Evolutionary conservation across 2,329 filamentous ascomycete species (phyloP).

Genomic region (Penicillium aurantiogriseum): DNA sequence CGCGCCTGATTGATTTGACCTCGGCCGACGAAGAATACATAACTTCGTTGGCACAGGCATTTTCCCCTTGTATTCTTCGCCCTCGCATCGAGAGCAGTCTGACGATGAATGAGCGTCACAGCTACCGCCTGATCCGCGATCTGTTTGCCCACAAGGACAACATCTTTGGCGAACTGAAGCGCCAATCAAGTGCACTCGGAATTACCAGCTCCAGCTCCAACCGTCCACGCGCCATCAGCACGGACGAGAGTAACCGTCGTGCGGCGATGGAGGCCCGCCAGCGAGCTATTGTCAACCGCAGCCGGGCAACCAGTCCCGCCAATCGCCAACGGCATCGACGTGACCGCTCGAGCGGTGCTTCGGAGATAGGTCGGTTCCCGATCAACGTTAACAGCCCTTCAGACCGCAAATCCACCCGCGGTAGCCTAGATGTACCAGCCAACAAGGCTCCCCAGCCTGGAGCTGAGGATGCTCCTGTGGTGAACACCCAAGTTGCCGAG

Average conservation of each 20-base stretch:
- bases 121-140: slow-evolving; percentile 84
- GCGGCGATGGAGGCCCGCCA: slow-evolving; percentile 92
- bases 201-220: slow-evolving; percentile 52
- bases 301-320: slow-evolving; percentile 69
- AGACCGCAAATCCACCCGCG: slow-evolving; percentile 50
- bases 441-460: slow-evolving; percentile 49
- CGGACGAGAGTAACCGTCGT: slow-evolving; percentile 91
- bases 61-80: slow-evolving; percentile 84
- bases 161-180: slow-evolving; percentile 95
- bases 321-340: slow-evolving; percentile 62
- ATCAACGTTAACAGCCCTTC: slow-evolving; percentile 66
- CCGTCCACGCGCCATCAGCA: slow-evolving; percentile 83
- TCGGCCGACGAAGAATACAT: slow-evolving; percentile 90
- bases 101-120: slow-evolving; percentile 93
- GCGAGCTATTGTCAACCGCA: slow-evolving; percentile 70
- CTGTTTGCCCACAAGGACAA: slow-evolving; percentile 90
- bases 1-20: slow-evolving; percentile 90
- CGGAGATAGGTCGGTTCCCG: slow-evolving; percentile 82
- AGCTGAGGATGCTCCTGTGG: slow-evolving; percentile 31
- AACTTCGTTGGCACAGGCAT: slow-evolving; percentile 65
- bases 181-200: slow-evolving; percentile 49
- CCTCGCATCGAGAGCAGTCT: slow-evolving; percentile 84
- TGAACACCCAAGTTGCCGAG: slow-evolving; percentile 29
- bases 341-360: slow-evolving; percentile 69
- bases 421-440: slow-evolving; percentile 80